Evolutionary conservation across 1,139 yeast genomes (phyloP).

Genomic region (Yamadazyma dushanensis): DNA sequence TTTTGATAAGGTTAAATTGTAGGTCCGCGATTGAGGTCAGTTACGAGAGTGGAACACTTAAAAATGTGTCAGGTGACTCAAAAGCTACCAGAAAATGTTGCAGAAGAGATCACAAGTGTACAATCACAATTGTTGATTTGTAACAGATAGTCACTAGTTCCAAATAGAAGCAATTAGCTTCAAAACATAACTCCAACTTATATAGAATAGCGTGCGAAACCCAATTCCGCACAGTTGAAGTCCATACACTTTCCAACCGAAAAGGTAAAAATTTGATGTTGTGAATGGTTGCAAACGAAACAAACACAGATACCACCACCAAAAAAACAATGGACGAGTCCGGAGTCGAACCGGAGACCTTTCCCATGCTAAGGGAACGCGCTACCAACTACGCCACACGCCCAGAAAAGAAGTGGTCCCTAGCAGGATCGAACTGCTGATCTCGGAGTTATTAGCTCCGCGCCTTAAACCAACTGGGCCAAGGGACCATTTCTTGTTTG

Average conservation of each 20-base stretch:
- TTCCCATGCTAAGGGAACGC: conserved; percentile 90
- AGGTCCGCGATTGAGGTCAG: background rate
- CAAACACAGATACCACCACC: background rate
- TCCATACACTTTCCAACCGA: too few species aligned
- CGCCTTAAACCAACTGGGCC: conserved; percentile 53
- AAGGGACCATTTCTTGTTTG: conserved; percentile 20
- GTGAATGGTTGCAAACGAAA: too few species aligned
- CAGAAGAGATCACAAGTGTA: too few species aligned
- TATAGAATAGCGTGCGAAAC: too few species aligned
- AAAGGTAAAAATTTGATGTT: background rate
- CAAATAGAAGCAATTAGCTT: too few species aligned
- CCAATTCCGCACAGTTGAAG: too few species aligned
- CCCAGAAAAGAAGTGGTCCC: conserved; percentile 65
- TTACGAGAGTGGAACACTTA: background rate
- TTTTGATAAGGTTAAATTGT: conserved; percentile 1
- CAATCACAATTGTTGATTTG: too few species aligned
- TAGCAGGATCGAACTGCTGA: conserved; percentile 87
- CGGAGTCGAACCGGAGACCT: conserved; percentile 92
- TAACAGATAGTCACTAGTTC: too few species aligned
- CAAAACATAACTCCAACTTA: too few species aligned
- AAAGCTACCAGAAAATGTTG: too few species aligned
- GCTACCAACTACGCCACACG: conserved; percentile 94
- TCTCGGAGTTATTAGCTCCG: conserved; percentile 86
- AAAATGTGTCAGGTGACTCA: background rate
- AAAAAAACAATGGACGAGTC: conserved; percentile 36